Evolutionary conservation across 176 grass and related monocot species (phyloP).

Genomic region (Cenchrus purpureus): DNA sequence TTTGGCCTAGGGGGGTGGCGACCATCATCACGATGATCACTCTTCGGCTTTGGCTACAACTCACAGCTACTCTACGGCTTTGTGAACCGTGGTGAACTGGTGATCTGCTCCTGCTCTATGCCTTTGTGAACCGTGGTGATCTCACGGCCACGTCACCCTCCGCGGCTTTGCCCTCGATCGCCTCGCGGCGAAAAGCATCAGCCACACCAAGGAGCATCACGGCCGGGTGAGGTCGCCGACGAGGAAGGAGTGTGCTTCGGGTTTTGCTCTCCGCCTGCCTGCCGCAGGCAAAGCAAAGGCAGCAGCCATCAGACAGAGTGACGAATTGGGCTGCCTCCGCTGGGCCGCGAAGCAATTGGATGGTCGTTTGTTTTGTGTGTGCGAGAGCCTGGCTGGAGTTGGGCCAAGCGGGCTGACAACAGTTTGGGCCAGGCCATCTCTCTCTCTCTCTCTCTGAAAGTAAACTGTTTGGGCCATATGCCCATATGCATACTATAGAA

Average conservation of each 20-base stretch:
- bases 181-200: neutral
- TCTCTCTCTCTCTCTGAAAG: too few species aligned
- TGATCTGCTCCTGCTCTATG: too few species aligned
- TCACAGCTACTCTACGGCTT: neutral
- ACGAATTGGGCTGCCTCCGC: neutral
- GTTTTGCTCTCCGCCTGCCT: too few species aligned
- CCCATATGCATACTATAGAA: too few species aligned
- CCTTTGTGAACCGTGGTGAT: neutral
- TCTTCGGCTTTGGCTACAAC: neutral
- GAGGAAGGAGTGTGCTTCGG: too few species aligned
- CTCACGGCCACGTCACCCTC: neutral
- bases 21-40: conserved; percentile 7
- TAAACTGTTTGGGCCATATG: too few species aligned
- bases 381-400: too few species aligned
- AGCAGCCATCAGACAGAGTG: neutral
- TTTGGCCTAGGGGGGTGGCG: neutral
- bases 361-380: neutral
- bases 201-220: too few species aligned
- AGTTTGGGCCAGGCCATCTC: too few species aligned
- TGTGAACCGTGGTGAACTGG: too few species aligned
- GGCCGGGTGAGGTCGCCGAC: too few species aligned
- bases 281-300: too few species aligned
- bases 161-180: neutral
- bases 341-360: neutral
- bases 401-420: neutral